A percentile compares a stretch with the other conserved stretches of the same genome.
These are phyloP conservation scores for Trichophyton schoenleinii DNA, from an alignment of 2,329 filamentous ascomycete species.

Conservation along the genomic window DNA sequence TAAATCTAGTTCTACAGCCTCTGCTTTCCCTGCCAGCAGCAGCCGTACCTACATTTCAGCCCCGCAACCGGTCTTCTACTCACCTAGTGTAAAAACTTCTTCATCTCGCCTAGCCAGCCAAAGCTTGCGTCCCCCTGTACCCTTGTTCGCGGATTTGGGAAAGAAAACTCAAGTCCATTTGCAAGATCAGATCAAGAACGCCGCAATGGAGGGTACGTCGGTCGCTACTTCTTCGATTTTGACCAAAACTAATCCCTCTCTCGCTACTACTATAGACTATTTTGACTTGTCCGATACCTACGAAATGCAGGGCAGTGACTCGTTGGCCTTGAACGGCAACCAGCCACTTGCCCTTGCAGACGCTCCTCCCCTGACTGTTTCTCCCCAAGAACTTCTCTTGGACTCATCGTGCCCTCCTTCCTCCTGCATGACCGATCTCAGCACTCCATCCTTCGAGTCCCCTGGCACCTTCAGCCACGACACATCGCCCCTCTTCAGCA, in stretches of 20 bases:
- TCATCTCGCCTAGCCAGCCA: neutral
- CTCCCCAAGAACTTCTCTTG: slow-evolving; percentile 67
- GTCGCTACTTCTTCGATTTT: neutral
- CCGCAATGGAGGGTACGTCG: neutral
- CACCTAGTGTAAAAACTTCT: neutral
- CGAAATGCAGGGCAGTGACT: neutral
- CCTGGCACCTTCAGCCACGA: slow-evolving; percentile 59
- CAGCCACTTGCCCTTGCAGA: neutral
- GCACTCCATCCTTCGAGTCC: slow-evolving; percentile 69
- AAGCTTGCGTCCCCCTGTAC: neutral
- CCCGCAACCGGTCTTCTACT: neutral
- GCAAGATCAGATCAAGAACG: neutral
- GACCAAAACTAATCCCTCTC: neutral
- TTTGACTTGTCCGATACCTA: neutral
- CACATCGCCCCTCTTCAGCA: slow-evolving; percentile 63
- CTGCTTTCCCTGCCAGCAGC: neutral
- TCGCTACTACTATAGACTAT: neutral
- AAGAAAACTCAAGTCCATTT: neutral
- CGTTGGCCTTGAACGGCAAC: neutral
- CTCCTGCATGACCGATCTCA: slow-evolving; percentile 67
- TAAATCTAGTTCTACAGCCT: neutral
- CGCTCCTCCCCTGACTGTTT: slow-evolving; percentile 47
- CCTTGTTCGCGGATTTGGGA: neutral
- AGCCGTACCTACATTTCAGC: neutral
- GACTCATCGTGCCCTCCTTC: slow-evolving; percentile 66